Base-by-base conservation (phyloP, 495 filamentous ascomycete species). In the Annulohypoxylon bovei region DNA sequence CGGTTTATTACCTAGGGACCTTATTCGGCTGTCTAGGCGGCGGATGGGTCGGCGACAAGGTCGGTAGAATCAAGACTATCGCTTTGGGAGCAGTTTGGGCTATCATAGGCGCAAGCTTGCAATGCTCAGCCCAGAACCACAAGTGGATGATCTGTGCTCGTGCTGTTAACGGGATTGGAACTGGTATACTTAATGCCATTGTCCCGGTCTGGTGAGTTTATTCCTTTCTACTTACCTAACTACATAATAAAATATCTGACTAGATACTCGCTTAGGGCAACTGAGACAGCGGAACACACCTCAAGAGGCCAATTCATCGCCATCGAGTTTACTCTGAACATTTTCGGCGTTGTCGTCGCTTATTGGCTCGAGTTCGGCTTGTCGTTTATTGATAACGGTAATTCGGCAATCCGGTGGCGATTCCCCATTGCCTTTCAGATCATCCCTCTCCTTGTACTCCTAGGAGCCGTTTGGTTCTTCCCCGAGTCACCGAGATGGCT, bases 371-470 rank as follows among this genome's bases (percentile, higher is more conserved):
- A 91, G 73, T 92, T 88, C 71, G 88, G 87, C 8, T 77, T 87
- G n/a, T 87, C 85, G 6, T 77, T 67, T 28, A 70, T 89, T 69
- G 83, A 89, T 47, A 80, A 79, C 27, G 87, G 87, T 33, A 77
- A 78, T 25, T 86, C 87, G 25, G 64, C 87, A 18, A 83, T 91
- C 71, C 81, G 84, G 57, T 92, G 89, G 89, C 79, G 89, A 25
- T 90, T 92, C 70, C 90, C 89, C 0, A 88, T 92, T 65, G 90
- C 85, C 0, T 91, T 92, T 79, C 90, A 92, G 72, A 90, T 91
- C 59, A 78, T 90, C 52, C 87, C 87, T 28, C 81, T 91, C 1
- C 70, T 91, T n/a, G 54, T 87, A 20, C 81, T 88, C 0, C 65
- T 88, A 9, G 70, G 75, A 22, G 65, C 62, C 5, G 76, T 89